Conservation (phyloP, 2,329 filamentous ascomycete genomes). For the Cyclaneusma minus region DNA sequence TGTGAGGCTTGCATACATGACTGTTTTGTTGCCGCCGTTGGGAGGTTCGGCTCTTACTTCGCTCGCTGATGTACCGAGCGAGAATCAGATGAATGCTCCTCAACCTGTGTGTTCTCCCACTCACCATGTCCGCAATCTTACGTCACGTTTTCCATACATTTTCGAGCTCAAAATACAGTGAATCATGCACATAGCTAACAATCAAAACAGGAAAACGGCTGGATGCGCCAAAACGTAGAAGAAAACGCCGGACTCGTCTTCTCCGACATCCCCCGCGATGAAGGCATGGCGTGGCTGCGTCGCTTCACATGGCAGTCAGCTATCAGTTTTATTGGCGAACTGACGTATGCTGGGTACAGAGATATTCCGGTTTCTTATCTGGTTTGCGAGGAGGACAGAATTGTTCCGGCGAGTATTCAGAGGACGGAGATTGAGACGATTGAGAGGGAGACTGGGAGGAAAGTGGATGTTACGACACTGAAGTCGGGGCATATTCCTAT, state of each 20-base stretch:
- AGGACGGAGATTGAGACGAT: constrained; percentile 19
- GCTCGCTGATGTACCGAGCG: constrained; percentile 2
- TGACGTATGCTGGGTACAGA: constrained; percentile 25
- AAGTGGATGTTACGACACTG: constrained; percentile 23
- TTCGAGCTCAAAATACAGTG: too few relatives aligned
- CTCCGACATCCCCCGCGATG: constrained; percentile 13
- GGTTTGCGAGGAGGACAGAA: constrained; percentile 20
- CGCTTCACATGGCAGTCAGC: constrained; percentile 19
- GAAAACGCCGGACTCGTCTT: constrained; percentile 9
- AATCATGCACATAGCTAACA: too few relatives aligned
- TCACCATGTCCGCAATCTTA: too few relatives aligned
- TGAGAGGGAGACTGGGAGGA: constrained; percentile 19
- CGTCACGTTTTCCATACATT: too few relatives aligned
- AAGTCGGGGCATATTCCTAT: constrained; percentile 20
- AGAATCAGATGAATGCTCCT: constrained; percentile 2
- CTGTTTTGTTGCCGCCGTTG: constrained; percentile 4
- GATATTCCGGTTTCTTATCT: constrained; percentile 24
- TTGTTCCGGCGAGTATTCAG: constrained; percentile 19
- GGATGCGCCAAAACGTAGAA: constrained; percentile 10
- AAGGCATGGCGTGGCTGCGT: constrained; percentile 9
- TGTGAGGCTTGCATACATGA: constrained; percentile 16
- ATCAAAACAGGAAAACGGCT: constrained; percentile 13
- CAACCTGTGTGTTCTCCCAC: too few relatives aligned
- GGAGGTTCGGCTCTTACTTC: constrained; percentile 2
- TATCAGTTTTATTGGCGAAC: constrained; percentile 17